Percentiles rank a stretch among this genome's conserved stretches.
phyloP scores from a whole-genome alignment of 1,284 basidiomycete species.

The Lentinus polychrous region DNA sequence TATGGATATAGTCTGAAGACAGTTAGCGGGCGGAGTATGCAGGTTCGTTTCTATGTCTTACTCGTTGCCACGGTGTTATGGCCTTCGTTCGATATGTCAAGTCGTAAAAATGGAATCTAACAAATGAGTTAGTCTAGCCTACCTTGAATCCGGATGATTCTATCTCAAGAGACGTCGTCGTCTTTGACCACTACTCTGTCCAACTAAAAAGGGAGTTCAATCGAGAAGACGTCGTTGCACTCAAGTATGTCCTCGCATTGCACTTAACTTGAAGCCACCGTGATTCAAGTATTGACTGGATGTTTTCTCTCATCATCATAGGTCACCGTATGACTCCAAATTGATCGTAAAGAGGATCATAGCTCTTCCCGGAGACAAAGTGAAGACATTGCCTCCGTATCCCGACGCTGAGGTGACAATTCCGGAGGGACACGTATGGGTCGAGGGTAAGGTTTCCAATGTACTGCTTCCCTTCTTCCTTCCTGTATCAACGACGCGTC shows the following conservation, averaged over 20 bases:
- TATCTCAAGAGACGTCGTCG: conserved; percentile 47
- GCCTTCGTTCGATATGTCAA: no score
- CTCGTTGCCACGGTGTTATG: conserved; percentile 3
- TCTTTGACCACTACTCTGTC: conserved; percentile 53
- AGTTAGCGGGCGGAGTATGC: conserved; percentile 67
- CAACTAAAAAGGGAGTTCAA: conserved; percentile 29
- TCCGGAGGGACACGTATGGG: conserved; percentile 62
- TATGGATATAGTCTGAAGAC: conserved; percentile 47
- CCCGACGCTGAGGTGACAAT: conserved; percentile 48
- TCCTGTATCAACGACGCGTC: conserved; percentile 4
- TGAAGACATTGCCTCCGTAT: conserved; percentile 64
- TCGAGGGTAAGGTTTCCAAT: conserved; percentile 49
- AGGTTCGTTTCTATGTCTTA: conserved; percentile 38
- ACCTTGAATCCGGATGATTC: conserved; percentile 71
- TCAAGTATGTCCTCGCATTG: conserved; percentile 38
- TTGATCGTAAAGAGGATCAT: conserved; percentile 62
- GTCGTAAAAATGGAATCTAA: conserved; percentile 2
- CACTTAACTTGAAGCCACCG: no score
- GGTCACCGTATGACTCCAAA: conserved; percentile 53
- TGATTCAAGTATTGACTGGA: neutral
- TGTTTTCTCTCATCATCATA: conserved; percentile 20
- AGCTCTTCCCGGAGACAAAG: conserved; percentile 55
- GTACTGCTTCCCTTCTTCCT: neutral
- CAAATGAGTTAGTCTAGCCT: conserved; percentile 45
- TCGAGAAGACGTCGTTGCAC: conserved; percentile 60